These are phyloP conservation scores for Albifimbria verrucaria DNA, from an alignment of 2,329 filamentous ascomycete species.

Conservation along the genomic window DNA sequence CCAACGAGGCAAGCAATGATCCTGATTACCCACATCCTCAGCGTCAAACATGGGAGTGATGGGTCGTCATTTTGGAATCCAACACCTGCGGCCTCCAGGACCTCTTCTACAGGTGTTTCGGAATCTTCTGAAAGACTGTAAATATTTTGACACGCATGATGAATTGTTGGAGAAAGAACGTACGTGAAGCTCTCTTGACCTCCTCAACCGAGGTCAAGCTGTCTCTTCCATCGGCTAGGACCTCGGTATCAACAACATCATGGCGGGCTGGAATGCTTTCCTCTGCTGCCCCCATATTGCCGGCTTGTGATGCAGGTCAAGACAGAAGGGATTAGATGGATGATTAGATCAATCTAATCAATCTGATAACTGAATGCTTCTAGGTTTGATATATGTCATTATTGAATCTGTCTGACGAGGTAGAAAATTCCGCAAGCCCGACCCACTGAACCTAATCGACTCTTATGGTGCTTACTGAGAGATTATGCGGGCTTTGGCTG, in stretches of 20 bases:
- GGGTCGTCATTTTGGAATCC: conserved; percentile 23
- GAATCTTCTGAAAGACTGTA: conserved; percentile 6
- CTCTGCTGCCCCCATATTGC: not conserved
- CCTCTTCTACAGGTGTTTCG: conserved; percentile 16
- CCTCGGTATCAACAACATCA: not conserved
- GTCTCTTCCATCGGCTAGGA: not conserved
- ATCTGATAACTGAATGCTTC: not conserved
- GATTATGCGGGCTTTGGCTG: no score
- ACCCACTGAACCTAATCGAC: not conserved
- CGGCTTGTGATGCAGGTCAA: not conserved
- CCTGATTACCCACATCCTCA: conserved; percentile 36
- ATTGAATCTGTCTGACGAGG: not conserved
- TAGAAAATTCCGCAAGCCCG: not conserved
- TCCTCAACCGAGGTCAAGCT: not conserved
- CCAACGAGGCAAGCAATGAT: conserved; percentile 33
- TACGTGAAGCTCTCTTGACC: not conserved
- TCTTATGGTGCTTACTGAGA: no score
- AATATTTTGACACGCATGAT: not conserved
- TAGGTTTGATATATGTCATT: not conserved
- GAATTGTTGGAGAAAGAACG: not conserved
- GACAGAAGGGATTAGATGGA: not conserved
- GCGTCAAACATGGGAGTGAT: conserved; percentile 28
- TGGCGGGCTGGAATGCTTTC: not conserved
- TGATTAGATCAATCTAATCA: not conserved
- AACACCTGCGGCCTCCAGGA: conserved; percentile 26